Evolutionary conservation across 2,329 filamentous ascomycete genomes (phyloP).

Genomic region (Hawksworthiomyces lignivorus): DNA sequence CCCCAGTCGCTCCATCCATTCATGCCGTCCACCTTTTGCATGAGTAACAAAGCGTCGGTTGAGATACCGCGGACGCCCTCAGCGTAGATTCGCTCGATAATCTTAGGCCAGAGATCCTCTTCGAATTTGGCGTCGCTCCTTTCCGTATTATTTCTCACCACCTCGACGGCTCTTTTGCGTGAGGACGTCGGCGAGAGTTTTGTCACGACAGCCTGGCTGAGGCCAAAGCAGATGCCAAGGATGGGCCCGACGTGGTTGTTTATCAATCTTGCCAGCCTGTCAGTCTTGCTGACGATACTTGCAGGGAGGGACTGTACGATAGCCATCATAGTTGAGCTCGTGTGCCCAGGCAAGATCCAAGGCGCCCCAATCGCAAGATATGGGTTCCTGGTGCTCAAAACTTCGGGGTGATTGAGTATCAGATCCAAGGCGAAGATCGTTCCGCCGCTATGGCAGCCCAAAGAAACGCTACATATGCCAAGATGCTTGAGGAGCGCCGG

Average conservation of each 20-base stretch:
- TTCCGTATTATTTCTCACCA: not conserved
- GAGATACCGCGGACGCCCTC: slow-evolving; percentile 20
- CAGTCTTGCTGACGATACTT: slow-evolving; percentile 14
- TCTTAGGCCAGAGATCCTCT: slow-evolving; percentile 12
- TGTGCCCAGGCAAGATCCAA: slow-evolving; percentile 24
- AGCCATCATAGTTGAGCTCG: slow-evolving; percentile 16
- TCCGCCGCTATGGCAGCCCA: slow-evolving; percentile 24
- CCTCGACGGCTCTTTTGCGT: not conserved
- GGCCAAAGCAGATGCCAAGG: slow-evolving; percentile 9
- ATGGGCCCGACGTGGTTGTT: slow-evolving; percentile 15
- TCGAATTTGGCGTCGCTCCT: slow-evolving; percentile 15
- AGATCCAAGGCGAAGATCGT: slow-evolving; percentile 24
- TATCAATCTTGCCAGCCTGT: slow-evolving; percentile 18
- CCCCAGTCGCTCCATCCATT: slow-evolving; percentile 23
- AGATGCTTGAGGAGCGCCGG: slow-evolving; percentile 26
- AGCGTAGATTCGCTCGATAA: slow-evolving; percentile 18
- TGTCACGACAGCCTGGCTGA: slow-evolving; percentile 2
- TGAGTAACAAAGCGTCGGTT: slow-evolving; percentile 21
- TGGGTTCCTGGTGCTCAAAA: slow-evolving; percentile 18
- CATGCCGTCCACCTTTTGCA: slow-evolving; percentile 16
- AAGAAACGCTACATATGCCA: slow-evolving; percentile 21
- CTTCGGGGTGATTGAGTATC: slow-evolving; percentile 21
- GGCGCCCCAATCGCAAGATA: slow-evolving; percentile 24
- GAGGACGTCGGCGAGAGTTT: not conserved
- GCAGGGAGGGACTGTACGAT: slow-evolving; percentile 18